These are phyloP conservation scores for Gossypium raimondii DNA, from an alignment of 345 rosid species.

Conservation along the genomic window DNA sequence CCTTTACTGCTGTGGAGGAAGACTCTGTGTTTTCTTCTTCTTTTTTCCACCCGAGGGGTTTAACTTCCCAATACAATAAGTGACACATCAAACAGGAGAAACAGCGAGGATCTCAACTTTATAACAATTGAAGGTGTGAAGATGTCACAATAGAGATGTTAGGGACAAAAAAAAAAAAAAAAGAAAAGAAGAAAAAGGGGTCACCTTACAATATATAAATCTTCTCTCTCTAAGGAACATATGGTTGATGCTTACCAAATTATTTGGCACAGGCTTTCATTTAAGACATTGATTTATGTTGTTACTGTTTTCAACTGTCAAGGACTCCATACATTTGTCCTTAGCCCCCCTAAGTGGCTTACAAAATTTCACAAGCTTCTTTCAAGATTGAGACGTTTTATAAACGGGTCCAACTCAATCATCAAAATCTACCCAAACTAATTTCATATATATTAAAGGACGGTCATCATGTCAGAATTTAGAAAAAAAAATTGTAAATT, in stretches of 20 bases:
- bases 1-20: neutral
- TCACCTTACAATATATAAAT: neutral
- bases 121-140: neutral
- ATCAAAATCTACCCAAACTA: conserved; percentile 6
- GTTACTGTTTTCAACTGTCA: neutral
- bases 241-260: conserved; percentile 21
- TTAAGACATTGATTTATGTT: conserved; percentile 17
- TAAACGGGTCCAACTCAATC: conserved; percentile 30
- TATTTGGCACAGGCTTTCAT: neutral
- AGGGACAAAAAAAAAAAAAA: neutral
- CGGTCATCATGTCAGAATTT: neutral
- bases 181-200: too few relatives aligned
- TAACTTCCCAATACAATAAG: neutral
- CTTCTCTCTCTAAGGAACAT: neutral
- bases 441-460: neutral
- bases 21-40: neutral
- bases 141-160: conserved; percentile 8
- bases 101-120: neutral
- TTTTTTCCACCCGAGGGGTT: neutral
- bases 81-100: neutral
- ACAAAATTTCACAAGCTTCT: conserved; percentile 33
- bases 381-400: conserved; percentile 22
- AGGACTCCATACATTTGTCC: conserved; percentile 19
- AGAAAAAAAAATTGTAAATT: too few relatives aligned
- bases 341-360: conserved; percentile 24